Evolutionary conservation across 805 yeast species (phyloP).

Genomic region (Schwanniomyces vanrijiae): DNA sequence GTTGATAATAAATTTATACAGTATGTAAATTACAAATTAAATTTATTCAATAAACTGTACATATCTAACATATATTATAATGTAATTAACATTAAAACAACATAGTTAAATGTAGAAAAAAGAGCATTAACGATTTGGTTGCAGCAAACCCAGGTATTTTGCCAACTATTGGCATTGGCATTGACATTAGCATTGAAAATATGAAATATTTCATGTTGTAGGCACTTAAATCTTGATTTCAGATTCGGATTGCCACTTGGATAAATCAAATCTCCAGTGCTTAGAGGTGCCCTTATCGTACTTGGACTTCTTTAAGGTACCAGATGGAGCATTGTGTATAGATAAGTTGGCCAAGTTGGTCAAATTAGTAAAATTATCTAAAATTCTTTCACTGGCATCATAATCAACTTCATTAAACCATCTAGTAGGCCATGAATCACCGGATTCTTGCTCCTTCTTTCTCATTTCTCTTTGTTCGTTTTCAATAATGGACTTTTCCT

Average conservation of each 20-base stretch:
- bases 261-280: conserved; percentile 72
- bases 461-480: conserved; percentile 82
- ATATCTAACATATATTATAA: not conserved
- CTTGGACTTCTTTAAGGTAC: conserved; percentile 55
- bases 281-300: conserved; percentile 49
- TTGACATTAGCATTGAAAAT: not conserved
- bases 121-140: not conserved
- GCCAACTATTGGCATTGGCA: not conserved
- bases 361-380: conserved; percentile 36
- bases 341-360: conserved; percentile 55
- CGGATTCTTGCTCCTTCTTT: conserved; percentile 65
- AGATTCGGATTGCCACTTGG: conserved; percentile 56
- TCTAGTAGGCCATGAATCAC: conserved; percentile 70
- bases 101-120: not conserved
- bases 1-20: too few relatives aligned
- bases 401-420: conserved; percentile 64
- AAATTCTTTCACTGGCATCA: conserved; percentile 10
- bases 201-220: not conserved
- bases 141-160: not conserved
- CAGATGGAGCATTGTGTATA: conserved; percentile 65
- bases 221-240: conserved; percentile 48
- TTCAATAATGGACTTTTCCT: conserved; percentile 77
- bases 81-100: not conserved
- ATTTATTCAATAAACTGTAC: not conserved
- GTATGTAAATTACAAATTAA: not conserved